A percentile compares a stretch with the other conserved stretches of the same genome.
phyloP scores from a whole-genome alignment of 768 basidiomycete genomes.

The Agrocybe chaxingu region DNA sequence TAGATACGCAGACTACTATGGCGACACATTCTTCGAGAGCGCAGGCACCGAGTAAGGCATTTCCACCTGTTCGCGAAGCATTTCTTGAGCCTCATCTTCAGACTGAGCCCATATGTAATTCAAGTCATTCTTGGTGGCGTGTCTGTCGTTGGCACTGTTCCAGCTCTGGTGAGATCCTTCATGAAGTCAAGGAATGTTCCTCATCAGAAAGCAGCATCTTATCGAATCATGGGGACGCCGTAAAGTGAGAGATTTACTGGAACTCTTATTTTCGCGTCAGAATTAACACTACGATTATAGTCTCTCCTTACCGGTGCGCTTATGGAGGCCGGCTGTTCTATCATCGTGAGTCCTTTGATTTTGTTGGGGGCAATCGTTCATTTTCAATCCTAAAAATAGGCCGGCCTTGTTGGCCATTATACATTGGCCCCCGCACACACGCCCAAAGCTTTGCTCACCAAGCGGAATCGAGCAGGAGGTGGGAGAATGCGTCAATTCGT shows the following conservation, averaged over 20 bases:
- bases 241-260: conserved; percentile 32
- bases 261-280: neutral
- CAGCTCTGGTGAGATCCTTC: conserved; percentile 47
- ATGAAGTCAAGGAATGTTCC: neutral
- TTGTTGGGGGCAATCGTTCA: neutral
- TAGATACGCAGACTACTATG: conserved; percentile 58
- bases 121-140: conserved; percentile 75
- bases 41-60: conserved; percentile 56
- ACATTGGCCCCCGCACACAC: conserved; percentile 55
- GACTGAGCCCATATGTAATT: conserved; percentile 69
- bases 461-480: conserved; percentile 53
- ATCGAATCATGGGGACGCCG: conserved; percentile 79
- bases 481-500: neutral
- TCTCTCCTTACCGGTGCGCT: conserved; percentile 65
- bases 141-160: conserved; percentile 68
- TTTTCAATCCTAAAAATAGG: conserved; percentile 29
- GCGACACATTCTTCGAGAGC: conserved; percentile 77
- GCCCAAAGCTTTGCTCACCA: conserved; percentile 43
- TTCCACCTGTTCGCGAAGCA: neutral
- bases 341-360: conserved; percentile 43
- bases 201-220: conserved; percentile 32
- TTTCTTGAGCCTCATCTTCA: conserved; percentile 14
- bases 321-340: conserved; percentile 55
- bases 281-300: conserved; percentile 22
- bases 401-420: conserved; percentile 71